These are phyloP conservation scores for Nepenthes alata DNA, from an alignment of 179 eudicot species.

Conservation along the genomic window DNA sequence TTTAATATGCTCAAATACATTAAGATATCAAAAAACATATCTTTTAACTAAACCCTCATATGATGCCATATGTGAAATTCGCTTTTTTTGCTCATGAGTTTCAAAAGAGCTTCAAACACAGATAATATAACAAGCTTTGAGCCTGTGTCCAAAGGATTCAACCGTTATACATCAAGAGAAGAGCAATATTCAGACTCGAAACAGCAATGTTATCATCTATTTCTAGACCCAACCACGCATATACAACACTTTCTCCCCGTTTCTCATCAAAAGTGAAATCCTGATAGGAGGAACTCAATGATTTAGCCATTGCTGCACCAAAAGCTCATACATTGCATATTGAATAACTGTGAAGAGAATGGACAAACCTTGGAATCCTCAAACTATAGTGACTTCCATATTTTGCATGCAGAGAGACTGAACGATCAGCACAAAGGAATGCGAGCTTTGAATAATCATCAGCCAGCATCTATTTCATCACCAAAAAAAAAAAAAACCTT, in stretches of 20 bases:
- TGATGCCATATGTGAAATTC: neutral
- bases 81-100: too few species aligned
- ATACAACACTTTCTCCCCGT: too few species aligned
- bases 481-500: conserved; percentile 5
- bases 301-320: neutral
- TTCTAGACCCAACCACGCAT: too few species aligned
- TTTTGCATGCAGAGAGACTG: conserved; percentile 75
- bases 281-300: too few species aligned
- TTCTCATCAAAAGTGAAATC: too few species aligned
- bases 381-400: conserved; percentile 83
- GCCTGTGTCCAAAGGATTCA: too few species aligned
- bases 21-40: neutral
- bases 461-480: conserved; percentile 43
- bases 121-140: too few species aligned
- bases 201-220: too few species aligned
- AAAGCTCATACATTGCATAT: neutral
- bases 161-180: too few species aligned
- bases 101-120: too few species aligned
- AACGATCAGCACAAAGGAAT: conserved; percentile 87
- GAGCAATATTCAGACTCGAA: too few species aligned
- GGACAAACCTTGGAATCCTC: conserved; percentile 68
- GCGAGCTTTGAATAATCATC: conserved; percentile 95
- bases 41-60: neutral
- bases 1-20: too few species aligned
- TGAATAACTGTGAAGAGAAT: neutral